Conservation (phyloP, 805 yeast genomes). For the Candida germanica region DNA sequence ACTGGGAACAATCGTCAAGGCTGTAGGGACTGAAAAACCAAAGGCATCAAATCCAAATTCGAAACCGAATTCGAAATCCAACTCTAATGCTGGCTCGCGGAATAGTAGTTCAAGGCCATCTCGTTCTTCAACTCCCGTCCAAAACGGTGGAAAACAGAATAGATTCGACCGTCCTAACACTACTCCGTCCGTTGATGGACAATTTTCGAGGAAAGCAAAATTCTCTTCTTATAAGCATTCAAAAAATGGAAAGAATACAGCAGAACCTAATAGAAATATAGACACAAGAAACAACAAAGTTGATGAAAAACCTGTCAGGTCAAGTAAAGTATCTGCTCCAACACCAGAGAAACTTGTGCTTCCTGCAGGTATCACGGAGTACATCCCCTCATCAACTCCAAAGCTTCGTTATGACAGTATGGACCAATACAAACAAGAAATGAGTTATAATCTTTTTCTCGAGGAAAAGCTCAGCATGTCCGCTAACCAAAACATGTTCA, state of each 20-base stretch:
- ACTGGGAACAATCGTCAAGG: slow-evolving; percentile 37
- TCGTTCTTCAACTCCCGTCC: slow-evolving; percentile 9
- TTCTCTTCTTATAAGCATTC: neutral
- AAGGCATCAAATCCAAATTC: neutral
- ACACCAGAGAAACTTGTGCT: too few relatives aligned
- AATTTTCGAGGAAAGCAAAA: too few relatives aligned
- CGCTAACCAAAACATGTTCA: slow-evolving; percentile 35
- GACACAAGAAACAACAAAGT: neutral
- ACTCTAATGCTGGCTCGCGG: slow-evolving; percentile 5
- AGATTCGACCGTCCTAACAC: slow-evolving; percentile 6
- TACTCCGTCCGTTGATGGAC: too few relatives aligned
- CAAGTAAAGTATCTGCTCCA: too few relatives aligned
- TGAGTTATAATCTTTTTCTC: slow-evolving; percentile 58
- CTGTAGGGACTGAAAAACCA: slow-evolving; percentile 25
- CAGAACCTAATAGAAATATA: neutral
- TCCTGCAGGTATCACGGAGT: slow-evolving; percentile 29
- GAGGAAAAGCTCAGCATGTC: slow-evolving; percentile 49
- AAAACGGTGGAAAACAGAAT: neutral
- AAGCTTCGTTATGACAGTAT: slow-evolving; percentile 47
- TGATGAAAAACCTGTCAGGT: too few relatives aligned
- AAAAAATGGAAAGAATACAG: neutral
- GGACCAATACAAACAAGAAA: slow-evolving; percentile 52
- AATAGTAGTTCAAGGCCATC: slow-evolving; percentile 10
- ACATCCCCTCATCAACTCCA: slow-evolving; percentile 37
- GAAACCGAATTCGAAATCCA: neutral